Conservation (phyloP, 345 rosid genomes). For the Euphorbia tirucalli region DNA sequence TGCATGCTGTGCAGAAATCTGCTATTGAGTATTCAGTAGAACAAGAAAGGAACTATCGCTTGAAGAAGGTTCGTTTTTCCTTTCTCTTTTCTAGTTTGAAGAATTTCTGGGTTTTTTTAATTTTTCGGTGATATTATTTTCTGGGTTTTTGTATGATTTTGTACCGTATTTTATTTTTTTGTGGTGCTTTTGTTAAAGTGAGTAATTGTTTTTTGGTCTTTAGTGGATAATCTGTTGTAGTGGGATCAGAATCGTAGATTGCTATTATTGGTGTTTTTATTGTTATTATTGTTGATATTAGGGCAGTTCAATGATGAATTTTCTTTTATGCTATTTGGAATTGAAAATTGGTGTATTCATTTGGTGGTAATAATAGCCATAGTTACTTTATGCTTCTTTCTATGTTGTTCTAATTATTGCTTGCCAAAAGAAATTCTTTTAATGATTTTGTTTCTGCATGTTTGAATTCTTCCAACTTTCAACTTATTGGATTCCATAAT, state of each 20-base stretch:
- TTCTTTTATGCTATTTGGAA: background rate
- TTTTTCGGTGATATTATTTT: background rate
- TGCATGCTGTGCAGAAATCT: too few relatives aligned
- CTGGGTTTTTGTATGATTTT: too few relatives aligned
- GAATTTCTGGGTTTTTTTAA: constrained; percentile 6
- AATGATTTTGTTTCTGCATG: constrained; percentile 34
- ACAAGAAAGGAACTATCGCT: too few relatives aligned
- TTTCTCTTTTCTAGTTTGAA: background rate
- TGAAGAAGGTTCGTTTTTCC: background rate
- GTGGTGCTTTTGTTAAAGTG: constrained; percentile 19
- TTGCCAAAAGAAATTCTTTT: constrained; percentile 17
- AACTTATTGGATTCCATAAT: background rate
- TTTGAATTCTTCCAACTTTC: constrained; percentile 16
- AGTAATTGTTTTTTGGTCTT: constrained; percentile 5
- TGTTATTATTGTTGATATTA: background rate
- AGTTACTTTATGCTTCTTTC: constrained; percentile 17
- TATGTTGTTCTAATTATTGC: constrained; percentile 25
- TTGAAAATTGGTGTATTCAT: background rate
- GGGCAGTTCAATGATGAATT: background rate
- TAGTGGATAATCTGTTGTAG: constrained; percentile 13
- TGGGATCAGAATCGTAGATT: constrained; percentile 15
- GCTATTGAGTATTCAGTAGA: too few relatives aligned
- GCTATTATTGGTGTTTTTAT: too few relatives aligned
- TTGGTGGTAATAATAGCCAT: constrained; percentile 5
- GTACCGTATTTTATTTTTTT: too few relatives aligned